Evolutionary conservation across 2,329 filamentous ascomycete species (phyloP).

Genomic region (Dothideomycetes sp.): DNA sequence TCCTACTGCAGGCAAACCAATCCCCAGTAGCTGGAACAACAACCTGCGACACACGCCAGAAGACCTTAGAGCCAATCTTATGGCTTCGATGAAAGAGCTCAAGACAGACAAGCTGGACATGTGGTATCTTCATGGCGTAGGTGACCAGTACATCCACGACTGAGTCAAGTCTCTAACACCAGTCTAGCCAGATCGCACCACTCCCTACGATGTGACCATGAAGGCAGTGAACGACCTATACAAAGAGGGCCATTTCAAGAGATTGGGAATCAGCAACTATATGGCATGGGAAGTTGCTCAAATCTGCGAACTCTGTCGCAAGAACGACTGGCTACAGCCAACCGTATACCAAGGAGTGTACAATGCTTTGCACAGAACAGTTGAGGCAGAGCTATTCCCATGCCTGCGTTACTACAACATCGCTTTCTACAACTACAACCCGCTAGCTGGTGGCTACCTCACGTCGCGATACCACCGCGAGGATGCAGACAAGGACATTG

Average conservation of each 20-base stretch:
- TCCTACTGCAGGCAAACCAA: slow-evolving; percentile 16
- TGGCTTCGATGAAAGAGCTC: slow-evolving; percentile 32
- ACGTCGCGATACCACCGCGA: slow-evolving; percentile 33
- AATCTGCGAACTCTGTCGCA: slow-evolving; percentile 37
- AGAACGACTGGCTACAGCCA: slow-evolving; percentile 35
- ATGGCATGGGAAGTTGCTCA: slow-evolving; percentile 39
- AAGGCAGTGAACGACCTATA: slow-evolving; percentile 38
- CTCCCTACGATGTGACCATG: slow-evolving; percentile 39
- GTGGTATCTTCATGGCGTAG: slow-evolving; percentile 40
- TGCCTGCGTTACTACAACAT: slow-evolving; percentile 36
- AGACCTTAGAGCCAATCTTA: slow-evolving; percentile 28
- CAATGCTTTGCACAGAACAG: slow-evolving; percentile 29
- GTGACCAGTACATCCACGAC: not conserved
- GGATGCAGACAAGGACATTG: slow-evolving; percentile 28
- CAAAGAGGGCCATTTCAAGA: slow-evolving; percentile 37
- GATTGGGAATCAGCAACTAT: slow-evolving; percentile 40
- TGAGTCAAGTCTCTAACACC: slow-evolving; percentile 1
- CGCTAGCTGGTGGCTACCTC: slow-evolving; percentile 39
- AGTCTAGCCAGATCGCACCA: slow-evolving; percentile 35
- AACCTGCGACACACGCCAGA: slow-evolving; percentile 22
- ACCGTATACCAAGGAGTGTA: slow-evolving; percentile 41
- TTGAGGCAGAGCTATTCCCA: slow-evolving; percentile 35
- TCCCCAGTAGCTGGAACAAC: slow-evolving; percentile 16
- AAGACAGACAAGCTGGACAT: slow-evolving; percentile 36
- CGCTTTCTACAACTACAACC: slow-evolving; percentile 34